Evolutionary conservation across 768 basidiomycete species (phyloP).

Genomic region (Lyophyllum shimeji): DNA sequence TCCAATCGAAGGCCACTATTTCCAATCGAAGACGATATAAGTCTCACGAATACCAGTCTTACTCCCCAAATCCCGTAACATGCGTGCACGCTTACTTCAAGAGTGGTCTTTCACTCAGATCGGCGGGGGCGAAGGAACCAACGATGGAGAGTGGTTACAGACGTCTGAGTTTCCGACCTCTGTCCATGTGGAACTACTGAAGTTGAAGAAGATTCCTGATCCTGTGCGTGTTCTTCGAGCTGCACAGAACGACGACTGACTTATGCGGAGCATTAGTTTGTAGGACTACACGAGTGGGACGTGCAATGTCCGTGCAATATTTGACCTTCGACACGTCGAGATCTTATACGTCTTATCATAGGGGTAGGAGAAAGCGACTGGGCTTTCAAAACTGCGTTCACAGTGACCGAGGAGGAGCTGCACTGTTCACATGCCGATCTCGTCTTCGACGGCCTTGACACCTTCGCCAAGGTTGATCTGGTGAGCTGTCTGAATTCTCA

Average conservation of each 20-base stretch:
- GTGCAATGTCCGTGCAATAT: conserved; percentile 71
- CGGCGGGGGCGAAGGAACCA: conserved; percentile 57
- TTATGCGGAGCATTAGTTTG: conserved; percentile 44
- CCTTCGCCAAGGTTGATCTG: conserved; percentile 72
- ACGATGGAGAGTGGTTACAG: conserved; percentile 65
- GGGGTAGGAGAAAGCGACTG: conserved; percentile 90
- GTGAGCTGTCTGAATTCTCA: conserved; percentile 39
- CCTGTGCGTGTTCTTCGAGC: conserved; percentile 50
- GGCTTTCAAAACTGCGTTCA: conserved; percentile 74
- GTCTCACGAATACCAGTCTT: background rate
- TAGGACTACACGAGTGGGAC: conserved; percentile 84
- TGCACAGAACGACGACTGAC: background rate
- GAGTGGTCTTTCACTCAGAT: conserved; percentile 72
- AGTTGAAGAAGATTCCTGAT: conserved; percentile 73
- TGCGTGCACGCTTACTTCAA: conserved; percentile 25
- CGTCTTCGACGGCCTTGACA: conserved; percentile 90
- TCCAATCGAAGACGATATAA: conserved; percentile 5
- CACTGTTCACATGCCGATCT: conserved; percentile 58
- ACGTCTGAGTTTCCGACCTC: conserved; percentile 76
- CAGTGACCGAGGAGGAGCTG: conserved; percentile 47
- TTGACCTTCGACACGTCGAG: background rate
- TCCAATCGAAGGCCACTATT: background rate
- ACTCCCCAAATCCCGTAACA: conserved; percentile 2
- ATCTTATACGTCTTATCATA: conserved; percentile 25
- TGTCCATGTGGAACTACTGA: conserved; percentile 84